phyloP scores from a whole-genome alignment of 2,329 filamentous ascomycete species.

The Fusarium protoensiforme region DNA sequence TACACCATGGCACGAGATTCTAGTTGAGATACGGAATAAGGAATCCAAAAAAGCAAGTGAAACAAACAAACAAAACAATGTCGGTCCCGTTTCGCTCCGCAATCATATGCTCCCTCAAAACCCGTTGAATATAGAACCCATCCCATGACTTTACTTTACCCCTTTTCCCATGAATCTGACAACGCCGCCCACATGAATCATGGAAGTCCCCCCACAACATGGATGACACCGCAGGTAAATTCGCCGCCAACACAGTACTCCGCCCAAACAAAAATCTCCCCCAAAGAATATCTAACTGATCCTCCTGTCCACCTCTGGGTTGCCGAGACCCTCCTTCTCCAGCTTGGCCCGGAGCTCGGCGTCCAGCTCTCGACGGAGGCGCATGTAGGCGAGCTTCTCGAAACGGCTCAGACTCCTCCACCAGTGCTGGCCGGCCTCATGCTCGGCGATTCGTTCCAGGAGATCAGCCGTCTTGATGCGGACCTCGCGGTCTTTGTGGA shows the following conservation, averaged over 20 bases:
- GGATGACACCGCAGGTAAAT: conserved; percentile 34
- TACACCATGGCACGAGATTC: conserved; percentile 5
- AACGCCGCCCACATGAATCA: conserved; percentile 40
- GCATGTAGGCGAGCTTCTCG: conserved; percentile 85
- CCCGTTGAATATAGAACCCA: background rate
- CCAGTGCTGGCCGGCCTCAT: conserved; percentile 93
- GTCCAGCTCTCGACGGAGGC: conserved; percentile 76
- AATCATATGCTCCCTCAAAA: conserved; percentile 14
- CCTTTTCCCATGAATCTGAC: conserved; percentile 30
- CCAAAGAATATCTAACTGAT: conserved; percentile 55
- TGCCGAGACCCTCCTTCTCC: conserved; percentile 56
- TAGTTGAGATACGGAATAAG: conserved; percentile 5
- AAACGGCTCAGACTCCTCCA: conserved; percentile 90
- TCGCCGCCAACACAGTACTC: conserved; percentile 23
- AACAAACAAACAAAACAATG: conserved; percentile 15
- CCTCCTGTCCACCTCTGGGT: conserved; percentile 56
- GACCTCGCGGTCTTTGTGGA: conserved; percentile 87
- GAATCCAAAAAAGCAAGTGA: conserved; percentile 29
- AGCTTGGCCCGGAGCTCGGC: conserved; percentile 60
- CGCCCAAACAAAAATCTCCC: conserved; percentile 17
- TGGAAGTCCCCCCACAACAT: conserved; percentile 24
- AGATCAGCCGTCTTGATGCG: conserved; percentile 81
- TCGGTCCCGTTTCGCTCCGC: conserved; percentile 19
- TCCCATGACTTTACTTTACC: conserved; percentile 5
- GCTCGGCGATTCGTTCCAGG: conserved; percentile 82